Evolutionary conservation across 1,284 basidiomycete species (phyloP), one percentile per base, ranked within the genome.

Genomic region (Ustilago tritici): DNA sequence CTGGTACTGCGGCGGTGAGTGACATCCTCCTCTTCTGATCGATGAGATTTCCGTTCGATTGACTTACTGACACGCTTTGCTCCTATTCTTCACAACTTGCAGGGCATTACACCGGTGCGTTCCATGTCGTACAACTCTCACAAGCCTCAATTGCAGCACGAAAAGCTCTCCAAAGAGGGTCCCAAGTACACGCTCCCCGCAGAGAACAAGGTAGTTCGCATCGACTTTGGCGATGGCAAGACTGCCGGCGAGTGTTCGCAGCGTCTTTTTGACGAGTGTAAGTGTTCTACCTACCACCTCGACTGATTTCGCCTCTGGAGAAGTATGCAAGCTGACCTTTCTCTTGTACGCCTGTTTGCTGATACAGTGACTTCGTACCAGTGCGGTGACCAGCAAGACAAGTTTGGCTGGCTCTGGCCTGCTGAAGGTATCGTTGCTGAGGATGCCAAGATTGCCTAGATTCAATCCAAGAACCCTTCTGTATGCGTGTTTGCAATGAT

Each of bases 191-290:
- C 65, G 0, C 61, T 79, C 19, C 68, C 79, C 1, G 65, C 73
- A 14, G 77, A 79, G 49, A 83, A 78, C 56, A 50, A 74, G 59
- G 71, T 80, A 49, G 47, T 73, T 10, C 84, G 84, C 54, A 69
- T 87, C 64, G 73, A 78, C 40, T 84, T 87, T 70, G 86, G 86
- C 52, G 80, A 86, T 57, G 86, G 86, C 46, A 65, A 83, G 67
- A 82, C 75, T 17, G 85, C 86, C 0, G 86, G 86, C 35, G 79
- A 79, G 15, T 73, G 66, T 38, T 60, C 78, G 7, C 56, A 52
- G 54, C 49, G 64, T 9, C 57, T 81, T 23, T 81, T 79, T 15
- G 60, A 80, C 46, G 78, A 81, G 57, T 57, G 74, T 77, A 58
- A 77, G 74, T 77, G n/a, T 31, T 28, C 23, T 28, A 28, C 3